Evolutionary conservation across 1,284 basidiomycete species (phyloP).

Genomic region (Cystobasidiaceae sp.): DNA sequence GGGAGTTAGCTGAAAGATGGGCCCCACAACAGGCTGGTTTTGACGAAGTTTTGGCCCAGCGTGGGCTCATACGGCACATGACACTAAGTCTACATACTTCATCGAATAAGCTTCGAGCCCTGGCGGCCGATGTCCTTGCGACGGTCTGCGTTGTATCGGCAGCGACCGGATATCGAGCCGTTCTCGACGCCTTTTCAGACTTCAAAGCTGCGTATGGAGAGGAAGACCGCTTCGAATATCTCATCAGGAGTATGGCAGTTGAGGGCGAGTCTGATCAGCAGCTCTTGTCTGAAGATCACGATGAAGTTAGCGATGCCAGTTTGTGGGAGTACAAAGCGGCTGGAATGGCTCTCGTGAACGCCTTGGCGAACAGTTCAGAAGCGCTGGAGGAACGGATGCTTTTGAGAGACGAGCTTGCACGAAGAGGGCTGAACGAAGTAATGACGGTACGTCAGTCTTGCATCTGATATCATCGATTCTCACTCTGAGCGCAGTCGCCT

Average conservation of each 20-base stretch:
- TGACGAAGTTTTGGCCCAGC: conserved; percentile 60
- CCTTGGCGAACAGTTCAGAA: conserved; percentile 69
- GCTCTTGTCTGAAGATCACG: conserved; percentile 45
- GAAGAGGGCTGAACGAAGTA: conserved; percentile 73
- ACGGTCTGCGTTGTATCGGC: conserved; percentile 72
- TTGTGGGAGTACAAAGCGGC: conserved; percentile 76
- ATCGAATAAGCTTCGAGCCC: conserved; percentile 63
- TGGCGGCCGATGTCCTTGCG: conserved; percentile 71
- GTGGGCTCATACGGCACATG: conserved; percentile 64
- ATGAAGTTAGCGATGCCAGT: conserved; percentile 58
- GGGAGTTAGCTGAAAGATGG: conserved; percentile 20
- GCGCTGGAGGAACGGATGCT: conserved; percentile 69
- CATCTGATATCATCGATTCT: not conserved
- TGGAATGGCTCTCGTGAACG: conserved; percentile 72
- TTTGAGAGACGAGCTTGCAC: conserved; percentile 70
- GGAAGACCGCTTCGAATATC: conserved; percentile 69
- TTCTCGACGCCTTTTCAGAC: conserved; percentile 73
- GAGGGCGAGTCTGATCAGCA: conserved; percentile 45
- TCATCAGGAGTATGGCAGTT: conserved; percentile 61
- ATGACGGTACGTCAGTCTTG: conserved; percentile 60
- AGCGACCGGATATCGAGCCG: conserved; percentile 64
- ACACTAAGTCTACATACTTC: conserved; percentile 62
- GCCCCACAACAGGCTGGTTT: conserved; percentile 59
- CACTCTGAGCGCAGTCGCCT: not conserved
- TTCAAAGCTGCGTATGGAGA: conserved; percentile 67